Base-by-base conservation (phyloP, 176 grass and related monocot genomes). In the Lolium multiflorum region DNA sequence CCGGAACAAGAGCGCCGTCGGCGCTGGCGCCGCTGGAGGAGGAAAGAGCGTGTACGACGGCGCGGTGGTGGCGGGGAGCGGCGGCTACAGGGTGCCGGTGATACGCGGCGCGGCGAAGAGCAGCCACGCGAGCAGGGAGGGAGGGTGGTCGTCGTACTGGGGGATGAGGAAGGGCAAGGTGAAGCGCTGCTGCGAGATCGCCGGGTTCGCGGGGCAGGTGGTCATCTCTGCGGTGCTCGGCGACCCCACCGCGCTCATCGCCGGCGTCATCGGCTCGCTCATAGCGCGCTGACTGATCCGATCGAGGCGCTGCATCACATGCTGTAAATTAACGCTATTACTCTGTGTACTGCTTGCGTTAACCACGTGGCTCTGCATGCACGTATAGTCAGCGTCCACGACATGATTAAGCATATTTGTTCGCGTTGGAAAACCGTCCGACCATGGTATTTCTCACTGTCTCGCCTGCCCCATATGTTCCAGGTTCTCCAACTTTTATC, bases 151-250 rank as follows among this genome's bases (percentile, higher is more conserved):
- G 44, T 86, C 84, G 18, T 87, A 78, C 65, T 92, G 87, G 91
- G 93, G 91, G 3, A 76, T 76, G 74, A 80, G 89, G 86, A 94
- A 94, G 80, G 92, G 94, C 37, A 96, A 96, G 91, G 85, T 96
- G 56, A 96, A 98, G 87, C 91, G 97, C 16, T 98, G 97, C 89
- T 96, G 97, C 72, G 94, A 98, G 92, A 83, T 98, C 83, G 97
- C 97, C 14, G 94, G 90, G 24, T 83, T 96, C 68, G 97, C 92
- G 3, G 90, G 70, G 86, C 97, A 98, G 88, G 94, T 94, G n/a
- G 86, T 98, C 61, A 94, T 98, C 84, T 94, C 97, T 4, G 97
- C 94, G 0, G 97, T 98, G 91, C 92, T 98, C 18, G 97, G 97
- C 8, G 97, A 98, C 80, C 97, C 97, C 9, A 92, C 92, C 59